A percentile compares a stretch with the other conserved stretches of the same genome.
Evolutionary conservation across 108 stramenopile genomes (phyloP).

Genomic region (Mediolabrus comicus): DNA sequence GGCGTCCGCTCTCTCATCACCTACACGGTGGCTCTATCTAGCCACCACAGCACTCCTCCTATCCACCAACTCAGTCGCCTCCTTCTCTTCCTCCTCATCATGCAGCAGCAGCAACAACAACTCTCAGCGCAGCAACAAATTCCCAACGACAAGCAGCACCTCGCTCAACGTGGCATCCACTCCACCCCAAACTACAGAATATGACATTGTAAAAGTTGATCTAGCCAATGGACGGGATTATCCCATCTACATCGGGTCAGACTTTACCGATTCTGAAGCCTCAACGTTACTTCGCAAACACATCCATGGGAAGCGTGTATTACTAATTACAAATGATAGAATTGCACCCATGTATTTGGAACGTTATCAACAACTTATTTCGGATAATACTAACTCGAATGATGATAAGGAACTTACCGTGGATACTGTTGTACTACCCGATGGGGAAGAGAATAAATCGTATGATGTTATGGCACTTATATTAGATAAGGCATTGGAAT

Average conservation of each 20-base stretch:
- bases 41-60: slow-evolving; percentile 1
- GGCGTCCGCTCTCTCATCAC: neutral
- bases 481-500: slow-evolving; percentile 74
- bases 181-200: slow-evolving; percentile 3
- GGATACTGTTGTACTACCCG: slow-evolving; percentile 77
- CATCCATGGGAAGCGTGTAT: slow-evolving; percentile 54
- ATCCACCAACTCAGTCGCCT: neutral
- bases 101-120: neutral
- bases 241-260: slow-evolving; percentile 87
- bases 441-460: slow-evolving; percentile 84
- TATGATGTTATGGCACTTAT: slow-evolving; percentile 67
- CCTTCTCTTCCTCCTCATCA: neutral
- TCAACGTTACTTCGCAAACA: slow-evolving; percentile 34
- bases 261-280: slow-evolving; percentile 58
- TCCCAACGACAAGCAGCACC: too few species aligned
- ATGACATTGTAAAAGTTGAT: slow-evolving; percentile 80
- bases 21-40: neutral
- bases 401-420: slow-evolving; percentile 24
- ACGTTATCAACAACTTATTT: slow-evolving; percentile 54
- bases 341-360: slow-evolving; percentile 81
- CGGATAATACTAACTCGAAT: slow-evolving; percentile 14
- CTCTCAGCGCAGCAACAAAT: too few species aligned
- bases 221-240: slow-evolving; percentile 79
- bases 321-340: slow-evolving; percentile 81
- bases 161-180: slow-evolving; percentile 8